A percentile compares a stretch with the other conserved stretches of the same genome.
Conservation (phyloP, 768 basidiomycete species). For the Gloeopeniophorella convolvens region DNA sequence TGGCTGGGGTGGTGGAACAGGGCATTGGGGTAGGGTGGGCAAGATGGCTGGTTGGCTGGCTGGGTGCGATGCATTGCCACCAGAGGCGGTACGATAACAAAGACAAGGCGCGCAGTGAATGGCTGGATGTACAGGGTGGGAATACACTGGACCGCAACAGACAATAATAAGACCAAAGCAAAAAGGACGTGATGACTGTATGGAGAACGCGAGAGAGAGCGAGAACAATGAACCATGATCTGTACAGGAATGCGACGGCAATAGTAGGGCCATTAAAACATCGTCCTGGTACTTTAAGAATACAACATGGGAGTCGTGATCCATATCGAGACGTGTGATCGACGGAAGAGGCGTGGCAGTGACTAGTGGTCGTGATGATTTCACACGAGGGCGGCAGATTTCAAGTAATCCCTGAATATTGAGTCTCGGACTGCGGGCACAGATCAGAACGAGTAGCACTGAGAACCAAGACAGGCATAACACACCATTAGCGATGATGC, state of each 20-base stretch:
- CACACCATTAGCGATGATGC: slow-evolving; percentile 74
- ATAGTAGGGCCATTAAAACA: slow-evolving; percentile 6
- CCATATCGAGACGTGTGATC: not conserved
- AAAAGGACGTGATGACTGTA: slow-evolving; percentile 9
- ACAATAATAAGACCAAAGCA: not conserved
- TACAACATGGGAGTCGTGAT: slow-evolving; percentile 2
- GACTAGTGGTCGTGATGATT: not conserved
- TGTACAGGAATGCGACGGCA: slow-evolving; percentile 11
- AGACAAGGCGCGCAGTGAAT: too few relatives aligned
- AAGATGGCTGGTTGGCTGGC: not conserved
- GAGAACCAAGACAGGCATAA: not conserved
- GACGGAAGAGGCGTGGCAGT: slow-evolving; percentile 2
- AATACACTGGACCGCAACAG: slow-evolving; percentile 13
- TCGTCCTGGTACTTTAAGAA: slow-evolving; percentile 5
- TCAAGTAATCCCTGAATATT: slow-evolving; percentile 33
- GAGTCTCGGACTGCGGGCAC: slow-evolving; percentile 28
- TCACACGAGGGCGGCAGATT: slow-evolving; percentile 33
- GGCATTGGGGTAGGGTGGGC: too few relatives aligned
- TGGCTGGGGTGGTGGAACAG: too few relatives aligned
- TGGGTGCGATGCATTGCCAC: slow-evolving; percentile 4
- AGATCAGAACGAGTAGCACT: not conserved
- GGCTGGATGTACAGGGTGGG: too few relatives aligned
- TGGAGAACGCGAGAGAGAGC: too few relatives aligned
- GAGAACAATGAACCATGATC: slow-evolving; percentile 8
- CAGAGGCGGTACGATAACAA: too few relatives aligned